Base-by-base conservation (phyloP, 2,329 filamentous ascomycete species). In the Pseudocercospora pini-densiflorae region DNA sequence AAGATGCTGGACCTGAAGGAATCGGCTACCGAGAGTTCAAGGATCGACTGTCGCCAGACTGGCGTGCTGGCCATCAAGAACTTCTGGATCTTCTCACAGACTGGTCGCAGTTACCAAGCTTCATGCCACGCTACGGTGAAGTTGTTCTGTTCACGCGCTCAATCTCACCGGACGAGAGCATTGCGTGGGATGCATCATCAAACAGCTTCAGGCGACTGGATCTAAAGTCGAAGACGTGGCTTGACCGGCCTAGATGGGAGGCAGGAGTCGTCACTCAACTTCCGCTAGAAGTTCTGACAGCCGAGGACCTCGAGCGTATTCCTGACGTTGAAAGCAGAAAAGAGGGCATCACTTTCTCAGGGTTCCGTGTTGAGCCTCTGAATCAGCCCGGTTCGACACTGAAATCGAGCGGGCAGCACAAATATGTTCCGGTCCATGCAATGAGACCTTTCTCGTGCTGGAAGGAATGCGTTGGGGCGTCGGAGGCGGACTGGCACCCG, bases 291-390 rank as follows among this genome's bases (percentile, higher is more conserved):
- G 59, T 72, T 0, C 72, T 80, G 0, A 71, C 76, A 1, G 76
- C 82, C 16, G 77, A 82, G n/a, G 85, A 88, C 64, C 75, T 88
- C 2, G 73, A 80, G 23, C 70, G 77, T 3, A 74, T 81, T 12
- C 76, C 80, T 2, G 60, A 76, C 0, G 82, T 43, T 55, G 54
- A 74, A 79, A 43, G 71, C 77, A 40, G 78, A 72, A 36, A 80
- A 77, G 12, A 74, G 87, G 12, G 85, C 82, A 62, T 82, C 24
- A 82, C 64, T 83, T 83, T 27, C 24, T 55, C 51, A 21, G 86
- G 87, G 0, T 85, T 87, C 64, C 83, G 87, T 0, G 79, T 89
- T 1, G 87, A 89, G 70, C 86, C 85, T 0, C 75, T 88, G 12
- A 82, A 87, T 0, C 77, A 86, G 66, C 83, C 84, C 0, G 78